A percentile compares a stretch with the other conserved stretches of the same genome.
Evolutionary conservation across 257 asterid species (phyloP).

Genomic region (Plantago elongata): DNA sequence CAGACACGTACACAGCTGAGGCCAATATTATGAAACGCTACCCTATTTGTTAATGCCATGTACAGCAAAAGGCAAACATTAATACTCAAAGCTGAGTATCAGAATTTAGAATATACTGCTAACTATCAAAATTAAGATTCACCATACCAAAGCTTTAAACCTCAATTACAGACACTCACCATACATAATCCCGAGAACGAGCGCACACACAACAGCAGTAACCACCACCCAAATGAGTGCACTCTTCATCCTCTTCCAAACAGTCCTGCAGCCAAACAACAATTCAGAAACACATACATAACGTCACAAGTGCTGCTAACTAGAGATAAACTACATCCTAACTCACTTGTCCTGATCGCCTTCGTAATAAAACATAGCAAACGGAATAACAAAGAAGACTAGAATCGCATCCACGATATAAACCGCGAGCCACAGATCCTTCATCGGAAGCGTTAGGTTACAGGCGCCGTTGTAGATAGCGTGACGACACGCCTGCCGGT

Average conservation of each 20-base stretch:
- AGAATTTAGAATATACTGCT: not conserved
- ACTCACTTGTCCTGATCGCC: conserved; percentile 90
- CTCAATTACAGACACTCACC: conserved; percentile 32
- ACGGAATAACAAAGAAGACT: conserved; percentile 87
- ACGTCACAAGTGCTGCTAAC: not conserved
- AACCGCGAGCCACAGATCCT: conserved; percentile 86
- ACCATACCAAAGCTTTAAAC: too few species aligned
- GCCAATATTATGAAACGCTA: too few species aligned
- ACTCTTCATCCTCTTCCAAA: conserved; percentile 85
- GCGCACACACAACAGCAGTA: conserved; percentile 82
- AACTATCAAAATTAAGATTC: too few species aligned
- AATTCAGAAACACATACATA: conserved; percentile 4
- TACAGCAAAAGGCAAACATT: too few species aligned
- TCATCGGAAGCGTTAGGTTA: conserved; percentile 92
- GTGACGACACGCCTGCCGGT: conserved; percentile 95
- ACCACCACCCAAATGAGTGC: conserved; percentile 76
- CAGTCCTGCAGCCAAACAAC: conserved; percentile 42
- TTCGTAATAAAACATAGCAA: conserved; percentile 96
- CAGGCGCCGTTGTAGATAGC: conserved; percentile 95
- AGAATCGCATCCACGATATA: conserved; percentile 82
- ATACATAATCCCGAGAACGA: conserved; percentile 79
- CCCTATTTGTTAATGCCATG: too few species aligned
- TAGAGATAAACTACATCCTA: not conserved
- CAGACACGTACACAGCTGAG: too few species aligned
- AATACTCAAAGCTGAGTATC: not conserved